These are phyloP conservation scores for Pulveroboletus sp. DNA, from an alignment of 768 basidiomycete genomes.

Conservation along the genomic window DNA sequence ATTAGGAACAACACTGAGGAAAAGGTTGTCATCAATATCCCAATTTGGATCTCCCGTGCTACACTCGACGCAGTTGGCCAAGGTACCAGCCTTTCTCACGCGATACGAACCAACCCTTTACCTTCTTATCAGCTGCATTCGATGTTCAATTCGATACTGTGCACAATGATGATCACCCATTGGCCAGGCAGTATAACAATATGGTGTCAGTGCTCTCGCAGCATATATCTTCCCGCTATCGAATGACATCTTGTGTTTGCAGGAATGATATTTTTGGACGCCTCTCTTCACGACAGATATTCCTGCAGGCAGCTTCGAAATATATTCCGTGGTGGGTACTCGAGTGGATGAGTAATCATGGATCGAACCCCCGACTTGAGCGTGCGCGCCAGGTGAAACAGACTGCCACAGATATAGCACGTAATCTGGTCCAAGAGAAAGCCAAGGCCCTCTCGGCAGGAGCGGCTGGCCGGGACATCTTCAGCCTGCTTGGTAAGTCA, in stretches of 20 bases:
- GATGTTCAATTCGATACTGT: constrained; percentile 42
- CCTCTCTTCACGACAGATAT: constrained; percentile 18
- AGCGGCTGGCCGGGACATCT: constrained; percentile 15
- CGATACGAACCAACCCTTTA: background rate
- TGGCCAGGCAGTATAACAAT: constrained; percentile 10
- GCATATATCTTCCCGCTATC: constrained; percentile 1
- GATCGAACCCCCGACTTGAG: constrained; percentile 18
- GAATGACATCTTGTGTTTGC: constrained; percentile 4
- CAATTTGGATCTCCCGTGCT: background rate
- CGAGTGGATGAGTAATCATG: constrained; percentile 33
- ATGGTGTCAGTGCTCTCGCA: constrained; percentile 7
- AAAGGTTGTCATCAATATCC: background rate
- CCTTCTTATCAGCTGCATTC: constrained; percentile 37
- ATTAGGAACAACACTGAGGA: background rate
- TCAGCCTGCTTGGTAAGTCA: constrained; percentile 37
- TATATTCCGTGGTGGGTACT: constrained; percentile 22
- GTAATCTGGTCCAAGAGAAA: constrained; percentile 18
- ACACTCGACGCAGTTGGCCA: constrained; percentile 39
- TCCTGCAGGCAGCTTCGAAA: constrained; percentile 10
- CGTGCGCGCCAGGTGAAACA: constrained; percentile 14
- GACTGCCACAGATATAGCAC: constrained; percentile 9
- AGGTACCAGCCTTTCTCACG: constrained; percentile 27
- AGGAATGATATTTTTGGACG: constrained; percentile 16
- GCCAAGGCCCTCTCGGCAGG: constrained; percentile 10
- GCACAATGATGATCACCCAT: constrained; percentile 9